phyloP scores from a whole-genome alignment of 345 rosid genomes.

The Trapa incisa region DNA sequence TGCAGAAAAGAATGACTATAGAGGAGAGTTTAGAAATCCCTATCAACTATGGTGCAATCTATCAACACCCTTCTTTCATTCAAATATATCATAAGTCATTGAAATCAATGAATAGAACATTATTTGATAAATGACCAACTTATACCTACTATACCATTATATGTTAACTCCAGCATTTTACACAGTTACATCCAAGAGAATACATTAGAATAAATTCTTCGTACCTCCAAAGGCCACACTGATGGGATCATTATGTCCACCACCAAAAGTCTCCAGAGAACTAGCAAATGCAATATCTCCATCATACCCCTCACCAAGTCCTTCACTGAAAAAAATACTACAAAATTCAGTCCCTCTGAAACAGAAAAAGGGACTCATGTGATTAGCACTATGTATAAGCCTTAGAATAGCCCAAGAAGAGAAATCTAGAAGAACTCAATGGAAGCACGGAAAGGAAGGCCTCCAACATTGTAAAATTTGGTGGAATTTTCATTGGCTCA shows the following conservation, averaged over 20 bases:
- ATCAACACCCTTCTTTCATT: not conserved
- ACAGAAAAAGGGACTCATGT: not conserved
- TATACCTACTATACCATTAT: not conserved
- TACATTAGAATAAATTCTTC: slow-evolving; percentile 5
- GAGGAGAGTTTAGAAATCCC: not conserved
- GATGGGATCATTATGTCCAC: slow-evolving; percentile 97
- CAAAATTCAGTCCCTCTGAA: not conserved
- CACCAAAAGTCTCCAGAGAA: slow-evolving; percentile 94
- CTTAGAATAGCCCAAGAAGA: not conserved
- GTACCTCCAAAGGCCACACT: slow-evolving; percentile 98
- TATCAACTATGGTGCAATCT: not conserved
- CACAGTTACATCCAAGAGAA: too few relatives aligned
- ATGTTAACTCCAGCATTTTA: too few relatives aligned
- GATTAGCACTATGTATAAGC: not conserved
- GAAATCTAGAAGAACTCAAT: not conserved
- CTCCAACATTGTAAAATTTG: not conserved
- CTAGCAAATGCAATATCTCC: slow-evolving; percentile 95
- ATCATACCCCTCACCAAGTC: slow-evolving; percentile 94
- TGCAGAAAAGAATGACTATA: not conserved
- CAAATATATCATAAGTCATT: not conserved
- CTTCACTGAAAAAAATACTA: slow-evolving; percentile 51
- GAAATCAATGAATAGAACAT: not conserved
- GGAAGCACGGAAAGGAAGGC: not conserved
- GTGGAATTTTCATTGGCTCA: not conserved
- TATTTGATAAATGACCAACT: not conserved